phyloP scores from a whole-genome alignment of 306 rosid genomes.

The Rosa chinensis region DNA sequence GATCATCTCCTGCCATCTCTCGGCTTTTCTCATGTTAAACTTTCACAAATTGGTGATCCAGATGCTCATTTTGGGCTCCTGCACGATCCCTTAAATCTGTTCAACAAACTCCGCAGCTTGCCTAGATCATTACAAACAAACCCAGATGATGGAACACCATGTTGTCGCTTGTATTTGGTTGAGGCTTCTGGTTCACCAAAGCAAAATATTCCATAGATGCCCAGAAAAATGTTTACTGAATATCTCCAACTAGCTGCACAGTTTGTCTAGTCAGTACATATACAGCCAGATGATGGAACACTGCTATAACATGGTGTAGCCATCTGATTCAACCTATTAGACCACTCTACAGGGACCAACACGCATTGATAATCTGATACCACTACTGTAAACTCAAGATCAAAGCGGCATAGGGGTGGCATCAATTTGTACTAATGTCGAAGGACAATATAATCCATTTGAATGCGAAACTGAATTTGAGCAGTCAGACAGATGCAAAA shows the following conservation, averaged over 20 bases:
- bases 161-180: constrained; percentile 86
- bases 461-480: constrained; percentile 5
- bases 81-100: constrained; percentile 72
- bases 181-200: constrained; percentile 91
- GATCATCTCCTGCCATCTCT: constrained; percentile 92
- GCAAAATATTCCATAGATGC: constrained; percentile 37
- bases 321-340: constrained; percentile 64
- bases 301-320: constrained; percentile 67
- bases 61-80: constrained; percentile 93
- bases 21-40: constrained; percentile 71
- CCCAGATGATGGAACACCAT: constrained; percentile 93
- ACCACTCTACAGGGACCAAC: constrained; percentile 14
- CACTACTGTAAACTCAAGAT: constrained; percentile 21
- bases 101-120: constrained; percentile 81
- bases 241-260: constrained; percentile 62
- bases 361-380: constrained; percentile 31
- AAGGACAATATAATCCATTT: constrained; percentile 24
- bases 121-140: constrained; percentile 78
- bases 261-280: constrained; percentile 54
- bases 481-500: neutral
- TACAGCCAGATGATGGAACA: constrained; percentile 64
- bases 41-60: constrained; percentile 96
- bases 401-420: constrained; percentile 30
- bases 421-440: constrained; percentile 35
- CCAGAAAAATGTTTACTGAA: constrained; percentile 23